phyloP scores from a whole-genome alignment of 495 filamentous ascomycete genomes.

The Tuber microsphaerosporum region DNA sequence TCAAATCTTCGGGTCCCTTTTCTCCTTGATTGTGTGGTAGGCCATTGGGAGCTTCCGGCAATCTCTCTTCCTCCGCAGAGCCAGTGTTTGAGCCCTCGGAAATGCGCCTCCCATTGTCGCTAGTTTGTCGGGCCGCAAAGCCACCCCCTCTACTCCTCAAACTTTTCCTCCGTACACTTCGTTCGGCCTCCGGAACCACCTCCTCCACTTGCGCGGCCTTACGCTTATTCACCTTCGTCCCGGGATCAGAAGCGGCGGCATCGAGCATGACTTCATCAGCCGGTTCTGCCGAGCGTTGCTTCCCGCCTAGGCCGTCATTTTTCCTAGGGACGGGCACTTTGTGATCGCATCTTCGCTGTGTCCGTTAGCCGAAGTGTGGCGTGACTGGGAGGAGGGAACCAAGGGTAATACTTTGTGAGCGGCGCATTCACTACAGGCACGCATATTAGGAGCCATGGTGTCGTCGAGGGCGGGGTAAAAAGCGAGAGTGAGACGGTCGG shows the following conservation, averaged over 20 bases:
- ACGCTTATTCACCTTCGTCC: background rate
- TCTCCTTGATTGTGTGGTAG: background rate
- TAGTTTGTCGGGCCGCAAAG: background rate
- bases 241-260: background rate
- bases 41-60: background rate
- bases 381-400: background rate
- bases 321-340: background rate
- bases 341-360: background rate
- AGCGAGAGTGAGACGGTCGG: background rate
- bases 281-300: background rate
- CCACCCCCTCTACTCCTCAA: background rate
- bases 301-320: background rate
- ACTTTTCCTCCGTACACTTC: background rate
- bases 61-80: background rate
- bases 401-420: background rate
- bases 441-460: background rate
- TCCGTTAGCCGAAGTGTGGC: background rate
- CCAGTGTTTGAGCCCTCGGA: background rate
- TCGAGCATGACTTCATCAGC: background rate
- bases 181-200: background rate
- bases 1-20: background rate
- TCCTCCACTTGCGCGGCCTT: background rate
- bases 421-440: background rate
- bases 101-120: background rate
- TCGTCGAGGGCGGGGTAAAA: background rate